Evolutionary conservation across 1,284 basidiomycete species (phyloP), one percentile per base, ranked within the genome.

Genomic region (Marasmius sp.): DNA sequence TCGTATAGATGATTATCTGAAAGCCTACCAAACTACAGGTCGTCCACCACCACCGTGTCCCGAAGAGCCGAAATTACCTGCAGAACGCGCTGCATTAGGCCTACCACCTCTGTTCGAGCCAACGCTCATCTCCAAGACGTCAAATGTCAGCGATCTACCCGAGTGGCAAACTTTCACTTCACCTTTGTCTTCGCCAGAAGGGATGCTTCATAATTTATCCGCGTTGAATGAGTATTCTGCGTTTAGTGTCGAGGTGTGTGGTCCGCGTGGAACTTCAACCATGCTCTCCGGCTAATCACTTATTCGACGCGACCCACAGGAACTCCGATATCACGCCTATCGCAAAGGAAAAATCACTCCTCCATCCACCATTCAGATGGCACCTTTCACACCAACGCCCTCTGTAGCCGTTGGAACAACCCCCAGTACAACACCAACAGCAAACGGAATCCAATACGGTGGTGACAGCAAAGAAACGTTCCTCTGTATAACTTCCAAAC

Each of bases 31-130:
- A 49, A 69, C 76, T 0, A 83, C 81, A 0, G 80, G 81, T 14
- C 68, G 70, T 47, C 76, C 79, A 33, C 83, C 83, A 9, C 68
- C 61, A 37, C 81, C 82, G 11, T 75, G 72, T 36, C 80, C 82
- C 1, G 73, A 71, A 56, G 65, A 72, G 22, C 83, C 82, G 0
- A 68, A 72, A 9, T 71, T 72, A 52, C 74, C 75, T 0, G 62
- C 66, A 7, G 72, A 75, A 60, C 77, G 83, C 6, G 65, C 66
- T 20, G 71, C 75, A 0, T 63, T 80, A 11, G 76, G 77, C 12
- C 71, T 83, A 0, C 81, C 80, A 3, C 78, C 77, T 1, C 66
- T 79, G n/a, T 84, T 84, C 70, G 71, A 78, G 62, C 81, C 82
- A 1, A 55, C 67, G 1, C 60, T 65, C 53, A 41, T 41, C 14